phyloP scores from a whole-genome alignment of 345 rosid species.

The Lepidium sativum region DNA sequence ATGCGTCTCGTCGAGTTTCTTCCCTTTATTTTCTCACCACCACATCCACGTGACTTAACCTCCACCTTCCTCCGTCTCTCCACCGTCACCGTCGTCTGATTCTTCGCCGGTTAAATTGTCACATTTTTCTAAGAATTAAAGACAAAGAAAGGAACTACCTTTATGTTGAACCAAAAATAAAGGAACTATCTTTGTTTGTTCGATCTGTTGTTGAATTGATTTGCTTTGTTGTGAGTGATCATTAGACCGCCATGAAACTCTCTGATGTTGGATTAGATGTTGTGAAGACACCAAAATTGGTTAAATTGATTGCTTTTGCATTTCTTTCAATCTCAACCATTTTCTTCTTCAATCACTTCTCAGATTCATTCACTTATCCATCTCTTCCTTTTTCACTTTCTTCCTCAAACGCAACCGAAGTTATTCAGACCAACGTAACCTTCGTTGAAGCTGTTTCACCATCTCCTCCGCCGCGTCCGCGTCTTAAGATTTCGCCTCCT shows the following conservation, averaged over 20 bases:
- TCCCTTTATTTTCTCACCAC: conserved; percentile 9
- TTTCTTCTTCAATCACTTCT: conserved; percentile 24
- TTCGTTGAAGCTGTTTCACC: not conserved
- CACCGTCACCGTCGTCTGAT: conserved; percentile 18
- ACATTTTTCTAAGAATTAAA: not conserved
- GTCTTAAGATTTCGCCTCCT: conserved; percentile 12
- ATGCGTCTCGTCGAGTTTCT: conserved; percentile 4
- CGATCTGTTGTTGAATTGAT: not conserved
- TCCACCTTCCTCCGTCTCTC: conserved; percentile 14
- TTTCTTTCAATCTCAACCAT: conserved; percentile 24
- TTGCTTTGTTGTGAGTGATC: not conserved
- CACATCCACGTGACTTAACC: conserved; percentile 24
- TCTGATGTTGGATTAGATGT: conserved; percentile 21
- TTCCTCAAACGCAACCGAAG: conserved; percentile 10
- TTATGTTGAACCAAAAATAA: not conserved
- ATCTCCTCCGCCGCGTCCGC: conserved; percentile 15
- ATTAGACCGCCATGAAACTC: conserved; percentile 8
- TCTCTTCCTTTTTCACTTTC: conserved; percentile 14
- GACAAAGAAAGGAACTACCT: not conserved
- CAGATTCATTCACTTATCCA: conserved; percentile 22
- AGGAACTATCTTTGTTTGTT: not conserved
- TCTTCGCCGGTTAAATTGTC: not conserved
- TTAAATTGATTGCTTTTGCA: conserved; percentile 32
- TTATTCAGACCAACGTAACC: not conserved
- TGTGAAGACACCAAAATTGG: conserved; percentile 32